Conservation (phyloP, 2,329 filamentous ascomycete genomes). For the Aspergillus thermomutatus region DNA sequence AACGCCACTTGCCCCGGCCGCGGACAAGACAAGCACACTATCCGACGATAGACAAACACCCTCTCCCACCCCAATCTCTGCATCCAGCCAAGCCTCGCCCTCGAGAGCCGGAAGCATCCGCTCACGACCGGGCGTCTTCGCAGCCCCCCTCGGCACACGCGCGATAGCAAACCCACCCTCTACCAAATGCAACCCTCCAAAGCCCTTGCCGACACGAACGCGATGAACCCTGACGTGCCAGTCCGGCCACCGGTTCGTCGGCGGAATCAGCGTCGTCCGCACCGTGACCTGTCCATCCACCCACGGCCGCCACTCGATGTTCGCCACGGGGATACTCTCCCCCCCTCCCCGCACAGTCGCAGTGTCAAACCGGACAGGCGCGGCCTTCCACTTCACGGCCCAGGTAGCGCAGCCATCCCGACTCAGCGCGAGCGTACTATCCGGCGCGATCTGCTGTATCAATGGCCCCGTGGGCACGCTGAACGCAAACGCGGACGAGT, state of each 20-base stretch:
- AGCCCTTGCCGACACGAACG: constrained; percentile 7
- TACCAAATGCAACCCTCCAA: constrained; percentile 2
- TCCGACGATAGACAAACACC: background rate
- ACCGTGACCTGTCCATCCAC: constrained; percentile 12
- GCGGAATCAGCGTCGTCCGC: constrained; percentile 28
- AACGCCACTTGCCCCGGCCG: constrained; percentile 9
- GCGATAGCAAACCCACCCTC: constrained; percentile 7
- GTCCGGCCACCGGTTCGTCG: constrained; percentile 25
- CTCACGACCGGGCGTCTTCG: background rate
- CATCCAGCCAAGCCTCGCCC: background rate
- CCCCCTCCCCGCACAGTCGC: background rate
- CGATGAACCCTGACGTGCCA: constrained; percentile 32
- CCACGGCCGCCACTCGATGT: constrained; percentile 4
- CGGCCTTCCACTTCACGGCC: constrained; percentile 6
- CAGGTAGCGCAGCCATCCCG: constrained; percentile 3
- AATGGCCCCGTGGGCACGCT: constrained; percentile 35
- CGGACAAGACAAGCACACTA: constrained; percentile 10
- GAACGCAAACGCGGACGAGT: constrained; percentile 48
- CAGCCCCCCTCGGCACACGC: background rate
- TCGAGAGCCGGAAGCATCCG: background rate
- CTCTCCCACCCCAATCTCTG: too few species aligned
- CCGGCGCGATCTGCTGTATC: constrained; percentile 12
- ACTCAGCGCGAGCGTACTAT: constrained; percentile 5
- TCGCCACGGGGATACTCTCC: background rate
- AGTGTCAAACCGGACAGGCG: background rate